These are phyloP conservation scores for Pythium monospermum DNA, from an alignment of 352 stramenopile species.

Conservation along the genomic window DNA sequence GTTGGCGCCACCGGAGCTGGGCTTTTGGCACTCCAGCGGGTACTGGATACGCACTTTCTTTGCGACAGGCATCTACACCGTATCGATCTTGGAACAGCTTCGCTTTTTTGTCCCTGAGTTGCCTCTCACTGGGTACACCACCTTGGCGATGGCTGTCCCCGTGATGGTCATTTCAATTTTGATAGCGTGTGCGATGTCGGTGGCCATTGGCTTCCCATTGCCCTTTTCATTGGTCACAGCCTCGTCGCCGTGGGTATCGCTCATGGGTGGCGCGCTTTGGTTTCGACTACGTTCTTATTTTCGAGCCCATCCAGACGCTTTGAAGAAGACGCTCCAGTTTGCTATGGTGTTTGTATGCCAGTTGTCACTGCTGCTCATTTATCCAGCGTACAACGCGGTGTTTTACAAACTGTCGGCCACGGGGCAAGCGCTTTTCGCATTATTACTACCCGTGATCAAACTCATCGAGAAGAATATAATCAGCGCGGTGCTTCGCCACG, in stretches of 20 bases:
- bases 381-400: slow-evolving; percentile 26
- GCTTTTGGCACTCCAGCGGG: neutral
- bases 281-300: slow-evolving; percentile 22
- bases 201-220: slow-evolving; percentile 22
- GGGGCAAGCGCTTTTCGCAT: slow-evolving; percentile 19
- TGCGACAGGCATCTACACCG: neutral
- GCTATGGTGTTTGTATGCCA: slow-evolving; percentile 26
- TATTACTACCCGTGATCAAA: slow-evolving; percentile 34
- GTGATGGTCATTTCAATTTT: neutral
- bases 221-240: slow-evolving; percentile 28
- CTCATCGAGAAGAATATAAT: slow-evolving; percentile 33
- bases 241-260: slow-evolving; percentile 16
- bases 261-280: slow-evolving; percentile 19
- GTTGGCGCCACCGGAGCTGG: neutral
- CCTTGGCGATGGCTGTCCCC: neutral
- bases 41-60: slow-evolving; percentile 14
- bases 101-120: neutral
- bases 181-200: neutral
- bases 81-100: neutral
- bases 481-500: slow-evolving; percentile 2
- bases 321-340: slow-evolving; percentile 21
- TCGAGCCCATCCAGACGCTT: slow-evolving; percentile 9
- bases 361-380: slow-evolving; percentile 28
- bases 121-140: neutral
- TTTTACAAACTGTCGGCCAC: slow-evolving; percentile 19